Base-by-base conservation (phyloP, 2,329 filamentous ascomycete species). In the Leptographium lundbergii region DNA sequence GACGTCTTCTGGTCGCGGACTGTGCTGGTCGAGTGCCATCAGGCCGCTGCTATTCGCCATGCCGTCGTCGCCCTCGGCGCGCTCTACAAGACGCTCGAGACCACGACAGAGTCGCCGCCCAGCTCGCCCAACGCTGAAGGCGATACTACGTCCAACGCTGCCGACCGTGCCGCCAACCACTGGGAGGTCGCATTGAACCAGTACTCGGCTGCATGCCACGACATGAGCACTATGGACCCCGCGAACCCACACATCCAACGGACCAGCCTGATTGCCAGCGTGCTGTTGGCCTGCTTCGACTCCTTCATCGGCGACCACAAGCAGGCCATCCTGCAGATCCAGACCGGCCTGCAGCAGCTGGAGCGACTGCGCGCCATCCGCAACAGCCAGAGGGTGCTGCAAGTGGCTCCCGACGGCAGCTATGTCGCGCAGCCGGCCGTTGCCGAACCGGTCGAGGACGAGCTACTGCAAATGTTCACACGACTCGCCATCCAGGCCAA, bases 211-310 rank as follows among this genome's bases (percentile, higher is more conserved):
- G 81, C 83, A 0, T 73, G 80, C 60, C 76, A 75, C 6, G 74
- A 78, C 24, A 73, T 85, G 53, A 68, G 78, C 57, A 70, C 70
- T 53, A 71, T 76, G 5, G 69, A 72, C 17, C 71, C 72, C 14
- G 71, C 75, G 54, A 75, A 77, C 51, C 69, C 73, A 47, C 70
- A 64, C 32, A 57, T 62, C 2, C 63, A 63, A 42, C 75, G 77
- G 64, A 81, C 74, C 14, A 77, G 76, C 55, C 74, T 87, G n/a
- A 85, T 87, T 75, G 79, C 81, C 19, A 84, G 77, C 57, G 80
- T 87, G 42, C 72, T 87, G 45, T 74, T 87, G 55, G 81, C 82
- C n/a, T 86, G 81, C 68, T 87, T 87, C 62, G 83, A 87, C 68
- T 85, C 81, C 1, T 85, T 86, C 65, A 79, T 84, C 34, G 82